Evolutionary conservation across 805 yeast genomes (phyloP).

Genomic region (Metschnikowia continentalis): DNA sequence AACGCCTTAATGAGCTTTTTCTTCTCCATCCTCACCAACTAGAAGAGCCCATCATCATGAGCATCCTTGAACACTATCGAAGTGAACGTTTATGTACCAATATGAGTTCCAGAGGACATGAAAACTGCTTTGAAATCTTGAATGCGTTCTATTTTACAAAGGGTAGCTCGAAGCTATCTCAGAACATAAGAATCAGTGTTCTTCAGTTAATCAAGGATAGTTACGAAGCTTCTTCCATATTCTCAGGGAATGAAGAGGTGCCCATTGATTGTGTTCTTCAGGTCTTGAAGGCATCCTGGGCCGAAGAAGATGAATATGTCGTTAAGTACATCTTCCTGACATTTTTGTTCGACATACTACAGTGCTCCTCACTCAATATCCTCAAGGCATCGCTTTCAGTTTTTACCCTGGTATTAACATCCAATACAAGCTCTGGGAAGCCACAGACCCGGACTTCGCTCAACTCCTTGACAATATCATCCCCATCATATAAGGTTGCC

Average conservation of each 20-base stretch:
- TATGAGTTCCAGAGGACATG: constrained; percentile 48
- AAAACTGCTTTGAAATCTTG: constrained; percentile 41
- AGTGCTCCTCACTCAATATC: constrained; percentile 12
- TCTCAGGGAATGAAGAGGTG: constrained; percentile 26
- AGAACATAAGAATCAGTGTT: constrained; percentile 27
- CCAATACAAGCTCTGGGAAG: not conserved
- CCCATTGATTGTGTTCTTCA: constrained; percentile 31
- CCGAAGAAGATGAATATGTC: constrained; percentile 30
- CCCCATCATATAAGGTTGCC: not conserved
- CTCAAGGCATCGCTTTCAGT: constrained; percentile 17
- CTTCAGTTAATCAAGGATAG: constrained; percentile 35
- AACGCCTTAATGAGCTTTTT: constrained; percentile 39
- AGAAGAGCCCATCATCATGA: constrained; percentile 34
- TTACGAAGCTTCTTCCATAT: constrained; percentile 30
- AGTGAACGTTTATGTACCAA: constrained; percentile 52
- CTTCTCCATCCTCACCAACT: constrained; percentile 34
- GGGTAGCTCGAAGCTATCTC: constrained; percentile 11
- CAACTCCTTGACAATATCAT: not conserved
- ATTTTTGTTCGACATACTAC: constrained; percentile 23
- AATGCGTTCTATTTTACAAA: constrained; percentile 37
- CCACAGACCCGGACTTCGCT: not conserved
- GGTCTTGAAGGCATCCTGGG: constrained; percentile 26
- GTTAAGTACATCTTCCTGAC: constrained; percentile 26
- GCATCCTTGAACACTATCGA: constrained; percentile 46
- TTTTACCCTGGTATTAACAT: constrained; percentile 9